Evolutionary conservation across 1,284 basidiomycete species (phyloP).

Genomic region (Papiliotrema terrestris): DNA sequence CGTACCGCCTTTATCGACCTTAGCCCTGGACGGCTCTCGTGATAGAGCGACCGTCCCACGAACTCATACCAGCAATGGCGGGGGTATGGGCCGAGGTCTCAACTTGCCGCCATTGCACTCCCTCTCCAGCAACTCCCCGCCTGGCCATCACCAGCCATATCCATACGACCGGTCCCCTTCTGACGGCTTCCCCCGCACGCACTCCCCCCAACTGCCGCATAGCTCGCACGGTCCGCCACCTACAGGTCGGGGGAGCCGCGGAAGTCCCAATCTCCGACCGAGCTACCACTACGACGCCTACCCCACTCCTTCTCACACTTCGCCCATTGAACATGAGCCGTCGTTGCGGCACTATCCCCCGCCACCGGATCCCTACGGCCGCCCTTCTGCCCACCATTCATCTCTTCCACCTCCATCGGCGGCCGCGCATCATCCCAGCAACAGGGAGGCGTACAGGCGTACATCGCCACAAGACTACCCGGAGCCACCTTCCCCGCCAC

Average conservation of each 20-base stretch:
- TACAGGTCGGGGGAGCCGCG: not conserved
- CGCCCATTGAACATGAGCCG: not conserved
- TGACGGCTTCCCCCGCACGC: not conserved
- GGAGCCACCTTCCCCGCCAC: conserved; percentile 6
- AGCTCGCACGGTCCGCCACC: not conserved
- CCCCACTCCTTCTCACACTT: not conserved
- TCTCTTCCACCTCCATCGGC: not conserved
- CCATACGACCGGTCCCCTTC: not conserved
- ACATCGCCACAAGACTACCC: not conserved
- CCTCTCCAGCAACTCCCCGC: not conserved
- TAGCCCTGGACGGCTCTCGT: not conserved
- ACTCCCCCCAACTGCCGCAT: too few species aligned
- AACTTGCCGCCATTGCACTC: conserved; percentile 1
- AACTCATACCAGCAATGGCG: not conserved
- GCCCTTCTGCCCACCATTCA: not conserved
- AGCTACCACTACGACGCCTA: not conserved
- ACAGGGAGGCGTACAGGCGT: not conserved
- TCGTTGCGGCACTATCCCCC: not conserved
- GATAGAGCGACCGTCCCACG: not conserved
- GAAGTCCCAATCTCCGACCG: not conserved
- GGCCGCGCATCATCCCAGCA: not conserved
- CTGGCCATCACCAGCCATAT: not conserved
- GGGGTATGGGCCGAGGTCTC: not conserved
- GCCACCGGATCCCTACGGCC: not conserved
- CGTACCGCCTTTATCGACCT: not conserved